Evolutionary conservation across 2,329 filamentous ascomycete genomes (phyloP).

Genomic region (Endothia cerciana): DNA sequence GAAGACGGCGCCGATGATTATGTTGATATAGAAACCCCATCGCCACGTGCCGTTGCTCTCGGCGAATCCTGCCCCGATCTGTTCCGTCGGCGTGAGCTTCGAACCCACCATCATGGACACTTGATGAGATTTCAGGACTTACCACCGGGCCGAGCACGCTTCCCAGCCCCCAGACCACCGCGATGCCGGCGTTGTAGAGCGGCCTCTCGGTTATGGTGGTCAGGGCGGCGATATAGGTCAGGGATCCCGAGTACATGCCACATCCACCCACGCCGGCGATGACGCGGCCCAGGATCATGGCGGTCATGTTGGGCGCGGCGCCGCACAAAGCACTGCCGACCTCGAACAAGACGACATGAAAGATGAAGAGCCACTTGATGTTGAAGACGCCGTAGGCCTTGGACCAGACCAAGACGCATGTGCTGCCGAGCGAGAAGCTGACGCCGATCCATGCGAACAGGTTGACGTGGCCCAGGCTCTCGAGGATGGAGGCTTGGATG

Average conservation of each 20-base stretch:
- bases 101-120: too few species aligned
- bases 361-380: constrained; percentile 11
- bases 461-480: constrained; percentile 1
- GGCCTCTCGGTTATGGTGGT: constrained; percentile 35
- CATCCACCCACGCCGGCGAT: constrained; percentile 46
- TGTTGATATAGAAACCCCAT: constrained; percentile 58
- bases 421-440: constrained; percentile 15
- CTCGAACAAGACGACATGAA: constrained; percentile 19
- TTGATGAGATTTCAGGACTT: too few species aligned
- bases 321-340: constrained; percentile 41
- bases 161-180: constrained; percentile 43
- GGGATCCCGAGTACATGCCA: constrained; percentile 42
- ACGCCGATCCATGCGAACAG: constrained; percentile 21
- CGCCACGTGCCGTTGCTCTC: constrained; percentile 45
- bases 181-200: constrained; percentile 33
- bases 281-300: constrained; percentile 50
- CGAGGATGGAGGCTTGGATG: constrained; percentile 17
- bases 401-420: neutral
- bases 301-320: constrained; percentile 44
- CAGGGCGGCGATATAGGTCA: constrained; percentile 34
- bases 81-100: too few species aligned
- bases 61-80: constrained; percentile 48
- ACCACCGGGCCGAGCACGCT: constrained; percentile 47
- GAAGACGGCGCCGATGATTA: constrained; percentile 47
- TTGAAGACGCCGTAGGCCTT: constrained; percentile 16